Conservation (phyloP, 2,329 filamentous ascomycete species). For the Ceratocystis papillata region DNA sequence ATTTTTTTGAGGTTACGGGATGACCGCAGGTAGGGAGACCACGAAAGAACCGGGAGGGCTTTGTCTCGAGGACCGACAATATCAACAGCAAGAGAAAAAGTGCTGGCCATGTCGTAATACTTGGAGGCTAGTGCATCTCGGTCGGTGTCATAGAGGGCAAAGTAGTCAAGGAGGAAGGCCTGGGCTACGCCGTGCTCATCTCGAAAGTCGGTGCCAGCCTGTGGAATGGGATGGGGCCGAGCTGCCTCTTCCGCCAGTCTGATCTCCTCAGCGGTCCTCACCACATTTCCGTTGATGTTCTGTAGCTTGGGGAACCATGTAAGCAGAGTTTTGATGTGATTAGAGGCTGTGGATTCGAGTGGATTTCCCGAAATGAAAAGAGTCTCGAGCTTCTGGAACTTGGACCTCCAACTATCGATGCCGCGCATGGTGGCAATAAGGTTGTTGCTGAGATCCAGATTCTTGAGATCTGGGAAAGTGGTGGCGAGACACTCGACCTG, state of each 20-base stretch:
- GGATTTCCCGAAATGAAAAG: constrained; percentile 71
- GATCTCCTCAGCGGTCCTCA: constrained; percentile 62
- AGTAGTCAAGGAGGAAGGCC: constrained; percentile 63
- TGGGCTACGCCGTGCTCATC: constrained; percentile 67
- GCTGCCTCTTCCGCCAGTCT: constrained; percentile 42
- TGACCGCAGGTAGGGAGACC: constrained; percentile 64
- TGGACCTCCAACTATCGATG: constrained; percentile 65
- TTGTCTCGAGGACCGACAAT: constrained; percentile 44
- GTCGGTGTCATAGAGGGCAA: constrained; percentile 62
- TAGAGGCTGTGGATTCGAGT: constrained; percentile 48
- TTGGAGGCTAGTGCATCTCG: constrained; percentile 50
- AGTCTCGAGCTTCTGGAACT: constrained; percentile 68
- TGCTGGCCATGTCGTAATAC: constrained; percentile 66
- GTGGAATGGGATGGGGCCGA: constrained; percentile 48
- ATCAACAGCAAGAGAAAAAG: constrained; percentile 67
- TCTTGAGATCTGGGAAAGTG: constrained; percentile 74
- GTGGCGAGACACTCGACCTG: constrained; percentile 64
- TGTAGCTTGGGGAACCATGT: constrained; percentile 76
- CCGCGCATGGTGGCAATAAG: constrained; percentile 57
- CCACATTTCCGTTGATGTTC: constrained; percentile 61
- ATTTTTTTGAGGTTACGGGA: constrained; percentile 70
- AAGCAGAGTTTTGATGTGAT: constrained; percentile 57
- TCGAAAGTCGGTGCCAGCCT: constrained; percentile 57
- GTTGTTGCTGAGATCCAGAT: constrained; percentile 82
- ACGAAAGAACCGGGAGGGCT: constrained; percentile 42